Base-by-base conservation (phyloP, 257 asterid genomes). In the Henckelia pumila region DNA sequence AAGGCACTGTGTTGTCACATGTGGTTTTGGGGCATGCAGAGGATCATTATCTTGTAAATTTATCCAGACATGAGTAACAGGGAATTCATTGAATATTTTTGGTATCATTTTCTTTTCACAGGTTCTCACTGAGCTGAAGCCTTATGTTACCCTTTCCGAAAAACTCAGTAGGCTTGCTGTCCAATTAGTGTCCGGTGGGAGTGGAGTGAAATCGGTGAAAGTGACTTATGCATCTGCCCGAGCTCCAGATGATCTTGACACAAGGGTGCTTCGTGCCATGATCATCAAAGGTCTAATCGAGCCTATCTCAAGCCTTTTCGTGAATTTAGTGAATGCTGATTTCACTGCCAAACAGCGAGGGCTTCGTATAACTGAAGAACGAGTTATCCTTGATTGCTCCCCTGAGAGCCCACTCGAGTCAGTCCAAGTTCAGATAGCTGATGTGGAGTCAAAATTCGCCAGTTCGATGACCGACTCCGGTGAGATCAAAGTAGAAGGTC, bases 331-430 rank as follows among this genome's bases (percentile, higher is more conserved):
- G 22, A 86, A 86, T 47, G 90, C 94, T 13, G 94, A 86, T 77
- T 86, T 86, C 73, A 79, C 90, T 4, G 94, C 94, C 50, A 86
- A 86, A 68, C 94, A 86, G 64, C 78, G 88, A 75, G 94, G 94
- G 7, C 78, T 86, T 60, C 86, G 88, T 3, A 77, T 86, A 64
- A 62, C 85, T 16, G 94, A 86, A 67, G 94, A 86, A 79, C 79
- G 90, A 7, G 30, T 84, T 4, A 33, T 81, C 56, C 82, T 82
- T 28, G 90, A 84, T 52, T 85, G 87, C 33, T 86, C 94, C 13
- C 88, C 90, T 13, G 88, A 82, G 74, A 79, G 65, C 59, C 94
- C 94, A 23, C 77, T 86, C 0, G 88, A 86, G 68, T 76, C 53
- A 70, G 74, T 86, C 81, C 90, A 86, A 70, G 90, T 86, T 68